Percentiles rank a stretch among this genome's conserved stretches.
phyloP scores from a whole-genome alignment of 1,284 basidiomycete genomes.

The Tilletia horrida region DNA sequence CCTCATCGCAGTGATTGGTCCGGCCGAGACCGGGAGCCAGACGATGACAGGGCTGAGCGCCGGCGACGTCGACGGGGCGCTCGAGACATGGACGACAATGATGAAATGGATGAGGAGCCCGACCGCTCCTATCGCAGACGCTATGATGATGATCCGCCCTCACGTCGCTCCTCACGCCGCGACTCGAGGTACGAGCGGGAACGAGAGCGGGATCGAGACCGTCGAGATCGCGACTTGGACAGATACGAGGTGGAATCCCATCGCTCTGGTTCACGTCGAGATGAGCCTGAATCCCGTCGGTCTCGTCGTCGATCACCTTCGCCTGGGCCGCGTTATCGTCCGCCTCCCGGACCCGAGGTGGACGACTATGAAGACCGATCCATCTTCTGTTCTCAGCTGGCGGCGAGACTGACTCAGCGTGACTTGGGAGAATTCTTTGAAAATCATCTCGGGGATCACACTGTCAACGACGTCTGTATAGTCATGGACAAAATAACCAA shows the following conservation, averaged over 20 bases:
- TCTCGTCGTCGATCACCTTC: constrained; percentile 15
- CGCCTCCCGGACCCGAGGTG: constrained; percentile 62
- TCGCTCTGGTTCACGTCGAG: constrained; percentile 18
- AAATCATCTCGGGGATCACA: constrained; percentile 81
- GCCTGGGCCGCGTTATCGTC: constrained; percentile 13
- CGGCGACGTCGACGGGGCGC: constrained; percentile 6
- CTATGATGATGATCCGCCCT: constrained; percentile 36
- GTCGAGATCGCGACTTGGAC: not conserved
- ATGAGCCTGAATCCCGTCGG: not conserved
- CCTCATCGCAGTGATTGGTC: not conserved
- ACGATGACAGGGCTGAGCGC: not conserved
- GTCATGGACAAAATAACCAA: constrained; percentile 89
- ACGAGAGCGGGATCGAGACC: constrained; percentile 1
- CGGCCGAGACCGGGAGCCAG: not conserved
- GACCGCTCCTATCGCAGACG: constrained; percentile 2
- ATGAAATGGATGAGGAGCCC: constrained; percentile 6
- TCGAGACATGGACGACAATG: constrained; percentile 10
- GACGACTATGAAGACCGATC: constrained; percentile 75
- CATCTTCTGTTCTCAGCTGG: constrained; percentile 96
- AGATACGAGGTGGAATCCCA: not conserved
- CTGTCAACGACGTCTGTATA: constrained; percentile 89
- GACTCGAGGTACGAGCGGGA: constrained; percentile 24
- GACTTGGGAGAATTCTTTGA: constrained; percentile 99
- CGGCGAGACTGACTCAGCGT: constrained; percentile 85
- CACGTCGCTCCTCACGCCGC: constrained; percentile 27